A percentile compares a stretch with the other conserved stretches of the same genome.
Evolutionary conservation across 2,329 filamentous ascomycete genomes (phyloP).

Genomic region (Cryoendolithus antarcticus): DNA sequence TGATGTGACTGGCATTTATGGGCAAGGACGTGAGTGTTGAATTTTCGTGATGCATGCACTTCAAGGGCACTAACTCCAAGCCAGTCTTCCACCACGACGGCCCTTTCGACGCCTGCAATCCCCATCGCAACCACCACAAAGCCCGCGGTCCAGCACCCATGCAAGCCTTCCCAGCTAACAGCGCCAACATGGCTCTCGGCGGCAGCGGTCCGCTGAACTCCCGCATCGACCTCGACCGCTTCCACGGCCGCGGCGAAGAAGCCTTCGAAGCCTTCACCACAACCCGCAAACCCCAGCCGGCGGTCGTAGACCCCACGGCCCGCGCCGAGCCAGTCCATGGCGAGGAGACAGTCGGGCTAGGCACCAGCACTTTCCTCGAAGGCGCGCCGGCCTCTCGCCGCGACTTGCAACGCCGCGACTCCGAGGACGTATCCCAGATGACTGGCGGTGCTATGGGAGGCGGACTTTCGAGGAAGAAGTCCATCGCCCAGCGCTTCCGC

Average conservation of each 20-base stretch:
- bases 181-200: constrained; percentile 81
- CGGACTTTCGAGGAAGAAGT: constrained; percentile 81
- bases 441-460: constrained; percentile 33
- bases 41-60: background rate
- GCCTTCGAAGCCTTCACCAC: constrained; percentile 69
- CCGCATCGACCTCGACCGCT: constrained; percentile 71
- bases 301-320: constrained; percentile 52
- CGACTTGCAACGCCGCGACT: constrained; percentile 64
- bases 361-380: constrained; percentile 91
- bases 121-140: constrained; percentile 79
- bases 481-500: constrained; percentile 79
- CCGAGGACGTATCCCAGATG: constrained; percentile 43
- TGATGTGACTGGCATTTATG: constrained; percentile 92
- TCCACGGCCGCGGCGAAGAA: constrained; percentile 76
- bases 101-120: constrained; percentile 91
- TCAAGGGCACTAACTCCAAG: constrained; percentile 1
- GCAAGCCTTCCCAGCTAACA: constrained; percentile 89
- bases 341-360: constrained; percentile 69
- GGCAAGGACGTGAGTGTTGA: constrained; percentile 62
- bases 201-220: constrained; percentile 74
- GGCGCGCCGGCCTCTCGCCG: constrained; percentile 76
- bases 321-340: constrained; percentile 68
- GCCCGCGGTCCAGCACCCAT: constrained; percentile 69
- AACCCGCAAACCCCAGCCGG: constrained; percentile 28
- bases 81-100: constrained; percentile 94